phyloP scores from a whole-genome alignment of 306 rosid species.

The Canavalia ensiformis region DNA sequence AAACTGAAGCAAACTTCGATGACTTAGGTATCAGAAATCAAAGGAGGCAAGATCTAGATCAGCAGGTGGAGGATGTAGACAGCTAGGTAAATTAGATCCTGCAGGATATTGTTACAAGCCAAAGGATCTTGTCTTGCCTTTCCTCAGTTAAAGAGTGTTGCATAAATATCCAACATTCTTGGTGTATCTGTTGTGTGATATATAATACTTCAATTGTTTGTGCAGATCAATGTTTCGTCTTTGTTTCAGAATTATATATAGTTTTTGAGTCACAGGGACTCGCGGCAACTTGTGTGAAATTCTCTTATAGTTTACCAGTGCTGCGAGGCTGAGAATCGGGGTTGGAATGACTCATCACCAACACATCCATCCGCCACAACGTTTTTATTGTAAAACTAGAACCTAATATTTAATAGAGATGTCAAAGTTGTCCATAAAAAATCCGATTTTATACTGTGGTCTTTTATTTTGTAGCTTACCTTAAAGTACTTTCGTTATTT shows the following conservation, averaged over 20 bases:
- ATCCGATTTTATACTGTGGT: too few relatives aligned
- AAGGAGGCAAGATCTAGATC: slow-evolving; percentile 58
- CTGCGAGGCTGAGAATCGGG: neutral
- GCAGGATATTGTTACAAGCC: slow-evolving; percentile 54
- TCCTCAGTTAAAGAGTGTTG: slow-evolving; percentile 62
- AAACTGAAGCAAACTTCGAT: slow-evolving; percentile 68
- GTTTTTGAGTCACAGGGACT: slow-evolving; percentile 1
- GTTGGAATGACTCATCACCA: too few relatives aligned
- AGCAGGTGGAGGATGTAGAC: slow-evolving; percentile 52
- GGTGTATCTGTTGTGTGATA: slow-evolving; percentile 26
- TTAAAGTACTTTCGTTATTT: too few relatives aligned
- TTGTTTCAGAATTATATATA: slow-evolving; percentile 9
- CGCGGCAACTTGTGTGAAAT: slow-evolving; percentile 10
- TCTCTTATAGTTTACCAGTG: neutral
- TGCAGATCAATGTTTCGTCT: slow-evolving; percentile 37
- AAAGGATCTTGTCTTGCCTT: slow-evolving; percentile 66
- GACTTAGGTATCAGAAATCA: slow-evolving; percentile 67
- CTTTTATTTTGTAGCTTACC: too few relatives aligned
- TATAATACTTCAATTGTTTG: slow-evolving; percentile 31
- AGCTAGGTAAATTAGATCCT: slow-evolving; percentile 35
- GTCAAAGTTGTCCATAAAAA: too few relatives aligned
- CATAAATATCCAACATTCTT: slow-evolving; percentile 38
- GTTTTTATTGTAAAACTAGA: neutral
- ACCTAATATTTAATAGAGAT: too few relatives aligned
- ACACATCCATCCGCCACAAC: neutral